Evolutionary conservation across 495 filamentous ascomycete genomes (phyloP), one percentile per base, ranked within the genome.

Genomic region (Haplographium delicatum): DNA sequence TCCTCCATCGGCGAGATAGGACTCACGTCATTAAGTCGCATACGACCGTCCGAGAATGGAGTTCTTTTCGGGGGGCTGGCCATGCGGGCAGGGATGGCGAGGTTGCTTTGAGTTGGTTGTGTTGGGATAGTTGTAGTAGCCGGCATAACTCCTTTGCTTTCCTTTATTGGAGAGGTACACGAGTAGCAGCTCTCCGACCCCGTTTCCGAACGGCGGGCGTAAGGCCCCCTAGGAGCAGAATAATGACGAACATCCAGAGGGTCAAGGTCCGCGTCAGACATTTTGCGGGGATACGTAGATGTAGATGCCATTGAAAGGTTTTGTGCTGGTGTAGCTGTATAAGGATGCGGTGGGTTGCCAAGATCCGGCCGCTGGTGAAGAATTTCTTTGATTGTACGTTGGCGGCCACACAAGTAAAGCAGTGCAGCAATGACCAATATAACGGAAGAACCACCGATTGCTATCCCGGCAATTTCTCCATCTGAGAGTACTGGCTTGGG

Each of bases 381-480:
- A 4, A 54, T 37, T 20, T 54, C 51, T 6, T n/a, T 9, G 5
- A 59, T 9, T 37, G 54, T 51, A 25, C 54, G 47, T 22, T 60
- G 55, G 5, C 57, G 47, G 24, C 57, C 57, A 25, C 52, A 60
- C 7, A 49, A 20, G 34, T 60, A 60, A 18, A 60, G 1, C 10
- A 56, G 4, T 0, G 41, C 46, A 15, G 23, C 50, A 1, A 13
- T 33, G 7, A 61, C 7, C 7, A 53, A 5, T 16, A 45, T 8
- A 19, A 54, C 28, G 11, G 48, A 54, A 15, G 38, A 22, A 6
- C 39, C 50, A 25, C 59, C 59, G 9, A 62, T 51, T 2, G 47
- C 51, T 15, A 62, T 56, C 1, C 59, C 59, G 7, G 44, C 51
- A 8, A 62, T 62, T 9, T 46, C 55, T 16, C 59, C 59, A 18